Evolutionary conservation across 2,329 filamentous ascomycete genomes (phyloP), one percentile per base, ranked within the genome.

Genomic region (Massarina eburnea): DNA sequence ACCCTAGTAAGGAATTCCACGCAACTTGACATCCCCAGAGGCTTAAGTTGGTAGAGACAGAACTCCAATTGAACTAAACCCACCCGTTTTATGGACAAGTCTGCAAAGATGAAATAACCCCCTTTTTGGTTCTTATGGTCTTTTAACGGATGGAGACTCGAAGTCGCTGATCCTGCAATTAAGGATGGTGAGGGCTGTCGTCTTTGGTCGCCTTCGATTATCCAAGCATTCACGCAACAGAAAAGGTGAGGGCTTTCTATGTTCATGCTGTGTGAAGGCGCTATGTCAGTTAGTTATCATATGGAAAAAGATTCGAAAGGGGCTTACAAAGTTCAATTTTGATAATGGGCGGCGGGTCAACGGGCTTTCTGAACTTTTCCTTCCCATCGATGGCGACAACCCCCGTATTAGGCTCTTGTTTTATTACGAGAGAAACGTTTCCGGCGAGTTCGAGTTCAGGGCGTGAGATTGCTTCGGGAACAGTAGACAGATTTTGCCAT

Each of bases 91-190:
- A 92, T 83, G 0, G 89, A 94, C 18, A 96, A 76, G 68, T 96
- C 90, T 4, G 88, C 88, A 69, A 95, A 95, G n/a, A 95, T 85
- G 62, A 95, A 95, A 72, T 91, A 95, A 1, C 85, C 89, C 9
- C 87, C 87, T 68, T 94, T 89, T 47, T 75, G 76, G 62, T 91
- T 91, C 59, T 86, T 79, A 3, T 82, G 78, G 64, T 95, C 88
- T 67, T 94, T 92, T 43, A 95, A 74, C 43, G 88, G 81, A 68
- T 95, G 88, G 39, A 94, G 76, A 8, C 90, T 95, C 1, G 90
- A 95, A 4, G 88, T 85, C 33, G 88, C 76, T 4, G 86, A 88
- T 8, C 90, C 90, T 29, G 84, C 79, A 48, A 91, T n/a, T n/a
- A n/a, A n/a, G n/a, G n/a, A n/a, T n/a, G n/a, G n/a, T n/a, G n/a